Conservation (phyloP, 495 filamentous ascomycete species). For the Talaromyces proteolyticus region DNA sequence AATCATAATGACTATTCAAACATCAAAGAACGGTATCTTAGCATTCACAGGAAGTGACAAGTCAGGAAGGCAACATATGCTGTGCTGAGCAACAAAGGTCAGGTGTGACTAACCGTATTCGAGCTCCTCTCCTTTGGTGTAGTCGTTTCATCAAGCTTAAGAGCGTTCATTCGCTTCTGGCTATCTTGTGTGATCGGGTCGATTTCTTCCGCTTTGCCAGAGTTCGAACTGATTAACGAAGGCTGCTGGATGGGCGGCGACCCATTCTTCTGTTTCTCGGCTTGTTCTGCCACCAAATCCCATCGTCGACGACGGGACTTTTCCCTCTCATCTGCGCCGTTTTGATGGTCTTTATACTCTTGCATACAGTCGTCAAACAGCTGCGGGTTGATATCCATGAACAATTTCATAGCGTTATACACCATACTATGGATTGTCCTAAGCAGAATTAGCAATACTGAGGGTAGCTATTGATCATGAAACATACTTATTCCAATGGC, state of each 20-base stretch:
- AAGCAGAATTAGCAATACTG: slow-evolving; percentile 10
- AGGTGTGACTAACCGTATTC: slow-evolving; percentile 35
- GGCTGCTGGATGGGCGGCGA: slow-evolving; percentile 26
- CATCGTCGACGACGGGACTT: slow-evolving; percentile 73
- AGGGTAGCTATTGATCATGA: not conserved
- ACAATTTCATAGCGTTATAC: slow-evolving; percentile 99
- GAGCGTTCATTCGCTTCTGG: slow-evolving; percentile 73
- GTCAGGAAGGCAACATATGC: slow-evolving; percentile 8
- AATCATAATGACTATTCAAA: slow-evolving; percentile 42
- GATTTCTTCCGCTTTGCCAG: slow-evolving; percentile 58
- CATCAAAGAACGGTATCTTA: slow-evolving; percentile 32
- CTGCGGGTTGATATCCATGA: slow-evolving; percentile 99
- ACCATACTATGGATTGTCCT: slow-evolving; percentile 99
- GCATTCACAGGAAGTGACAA: slow-evolving; percentile 28
- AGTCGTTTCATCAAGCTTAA: slow-evolving; percentile 68
- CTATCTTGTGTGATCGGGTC: slow-evolving; percentile 76
- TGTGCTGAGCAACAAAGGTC: not conserved
- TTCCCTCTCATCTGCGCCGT: slow-evolving; percentile 73
- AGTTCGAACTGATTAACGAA: slow-evolving; percentile 25
- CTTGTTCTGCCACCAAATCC: slow-evolving; percentile 77
- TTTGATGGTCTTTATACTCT: slow-evolving; percentile 96
- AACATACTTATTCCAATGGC: slow-evolving; percentile 94
- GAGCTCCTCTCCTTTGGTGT: slow-evolving; percentile 38
- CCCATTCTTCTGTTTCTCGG: slow-evolving; percentile 58
- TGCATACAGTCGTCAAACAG: slow-evolving; percentile 98